phyloP scores from a whole-genome alignment of 1,284 basidiomycete genomes.

The Cutaneotrichosporon sp. region DNA sequence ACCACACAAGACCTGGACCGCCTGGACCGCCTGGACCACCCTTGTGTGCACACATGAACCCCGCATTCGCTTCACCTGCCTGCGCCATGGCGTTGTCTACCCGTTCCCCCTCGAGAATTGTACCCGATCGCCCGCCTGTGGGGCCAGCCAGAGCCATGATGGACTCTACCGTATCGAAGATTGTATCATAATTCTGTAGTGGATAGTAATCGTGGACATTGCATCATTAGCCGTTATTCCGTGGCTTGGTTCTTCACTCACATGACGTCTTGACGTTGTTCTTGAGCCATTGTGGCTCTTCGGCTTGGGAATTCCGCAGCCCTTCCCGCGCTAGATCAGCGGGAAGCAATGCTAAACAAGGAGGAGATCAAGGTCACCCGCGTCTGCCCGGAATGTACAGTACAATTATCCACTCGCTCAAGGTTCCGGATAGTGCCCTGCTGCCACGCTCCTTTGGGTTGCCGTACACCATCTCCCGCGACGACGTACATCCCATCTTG shows the following conservation, averaged over 20 bases:
- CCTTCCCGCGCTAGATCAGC: too few species aligned
- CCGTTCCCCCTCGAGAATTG: background rate
- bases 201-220: background rate
- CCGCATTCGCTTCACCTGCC: background rate
- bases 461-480: background rate
- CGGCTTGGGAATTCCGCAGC: too few species aligned
- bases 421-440: background rate
- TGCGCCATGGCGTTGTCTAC: too few species aligned
- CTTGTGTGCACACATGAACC: background rate
- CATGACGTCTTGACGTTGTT: too few species aligned
- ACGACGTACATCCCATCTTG: background rate
- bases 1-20: too few species aligned
- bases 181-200: background rate
- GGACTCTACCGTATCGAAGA: background rate
- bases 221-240: background rate
- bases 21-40: background rate
- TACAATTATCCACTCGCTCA: background rate
- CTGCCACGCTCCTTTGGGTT: background rate
- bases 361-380: too few species aligned
- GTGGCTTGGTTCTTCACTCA: too few species aligned
- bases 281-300: too few species aligned
- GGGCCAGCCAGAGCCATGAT: background rate
- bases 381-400: background rate
- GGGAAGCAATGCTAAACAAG: too few species aligned
- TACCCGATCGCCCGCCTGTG: background rate